Conservation (phyloP, 2,329 filamentous ascomycete genomes). For the Alternaria rosae region DNA sequence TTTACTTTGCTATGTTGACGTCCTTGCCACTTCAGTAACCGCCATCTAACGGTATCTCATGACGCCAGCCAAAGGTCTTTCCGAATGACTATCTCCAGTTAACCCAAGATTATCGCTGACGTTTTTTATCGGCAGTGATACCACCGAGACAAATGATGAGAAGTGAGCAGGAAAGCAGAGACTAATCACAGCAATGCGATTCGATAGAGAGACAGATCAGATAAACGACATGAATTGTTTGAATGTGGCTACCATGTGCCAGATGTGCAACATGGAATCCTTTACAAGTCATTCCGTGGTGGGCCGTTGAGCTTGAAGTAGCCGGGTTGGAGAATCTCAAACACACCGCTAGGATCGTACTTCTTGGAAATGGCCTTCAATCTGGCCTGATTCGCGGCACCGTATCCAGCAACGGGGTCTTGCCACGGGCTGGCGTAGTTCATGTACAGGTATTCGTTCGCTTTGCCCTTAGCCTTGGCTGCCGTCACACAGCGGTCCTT, state of each 20-base stretch:
- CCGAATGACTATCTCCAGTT: not conserved
- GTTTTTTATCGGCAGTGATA: not conserved
- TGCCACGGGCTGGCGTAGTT: constrained; percentile 57
- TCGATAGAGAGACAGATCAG: too few relatives aligned
- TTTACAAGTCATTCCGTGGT: constrained; percentile 3
- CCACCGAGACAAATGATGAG: not conserved
- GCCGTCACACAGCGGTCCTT: constrained; percentile 16
- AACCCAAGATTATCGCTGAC: not conserved
- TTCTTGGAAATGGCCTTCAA: constrained; percentile 25
- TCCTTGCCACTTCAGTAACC: not conserved
- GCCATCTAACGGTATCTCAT: not conserved
- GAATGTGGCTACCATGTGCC: not conserved
- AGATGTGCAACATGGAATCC: too few relatives aligned
- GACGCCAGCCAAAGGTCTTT: fast-evolving
- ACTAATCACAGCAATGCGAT: not conserved
- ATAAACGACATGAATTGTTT: not conserved
- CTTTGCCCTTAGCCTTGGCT: constrained; percentile 13
- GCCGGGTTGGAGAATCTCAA: constrained; percentile 27
- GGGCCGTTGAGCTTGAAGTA: constrained; percentile 35
- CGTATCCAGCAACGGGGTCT: constrained; percentile 54
- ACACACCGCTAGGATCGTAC: constrained; percentile 30
- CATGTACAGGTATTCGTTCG: constrained; percentile 51
- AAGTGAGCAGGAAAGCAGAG: not conserved
- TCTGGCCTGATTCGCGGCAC: constrained; percentile 43
- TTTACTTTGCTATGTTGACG: not conserved